Evolutionary conservation across 2,329 filamentous ascomycete genomes (phyloP).

Genomic region (Chrysoporthe deuterocubensis): DNA sequence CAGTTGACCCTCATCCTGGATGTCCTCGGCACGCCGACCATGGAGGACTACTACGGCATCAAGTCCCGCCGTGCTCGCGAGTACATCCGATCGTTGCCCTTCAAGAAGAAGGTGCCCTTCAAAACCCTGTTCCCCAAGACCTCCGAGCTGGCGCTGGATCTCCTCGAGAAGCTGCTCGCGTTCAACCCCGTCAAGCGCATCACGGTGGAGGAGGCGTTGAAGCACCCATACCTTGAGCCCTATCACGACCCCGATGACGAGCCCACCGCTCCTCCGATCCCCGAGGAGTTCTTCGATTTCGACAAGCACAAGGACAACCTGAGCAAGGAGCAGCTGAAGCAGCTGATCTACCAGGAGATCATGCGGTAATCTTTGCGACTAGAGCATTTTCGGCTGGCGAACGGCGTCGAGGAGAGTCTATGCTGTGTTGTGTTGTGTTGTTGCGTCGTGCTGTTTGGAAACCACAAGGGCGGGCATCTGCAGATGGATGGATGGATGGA

Average conservation of each 20-base stretch:
- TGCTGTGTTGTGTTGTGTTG: constrained; percentile 5
- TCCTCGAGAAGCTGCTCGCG: constrained; percentile 92
- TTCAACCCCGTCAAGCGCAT: constrained; percentile 99
- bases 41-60: constrained; percentile 99
- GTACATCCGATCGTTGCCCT: constrained; percentile 96
- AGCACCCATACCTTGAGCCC: constrained; percentile 96
- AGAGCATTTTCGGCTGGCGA: constrained; percentile 14
- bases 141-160: constrained; percentile 92
- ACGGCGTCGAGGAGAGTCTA: constrained; percentile 5
- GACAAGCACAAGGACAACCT: constrained; percentile 99
- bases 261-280: constrained; percentile 93
- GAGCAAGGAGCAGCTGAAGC: constrained; percentile 97
- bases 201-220: constrained; percentile 94
- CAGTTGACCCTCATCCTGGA: constrained; percentile 96
- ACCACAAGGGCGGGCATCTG: constrained; percentile 5
- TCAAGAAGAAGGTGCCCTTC: constrained; percentile 99
- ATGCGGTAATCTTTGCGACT: constrained; percentile 57
- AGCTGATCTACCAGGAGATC: constrained; percentile 97
- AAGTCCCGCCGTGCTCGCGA: constrained; percentile 96
- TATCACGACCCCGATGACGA: constrained; percentile 99
- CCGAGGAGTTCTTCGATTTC: constrained; percentile 99
- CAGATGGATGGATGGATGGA: constrained; percentile 3
- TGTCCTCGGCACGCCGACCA: constrained; percentile 95
- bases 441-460: not conserved
- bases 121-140: constrained; percentile 97